Evolutionary conservation across 2,329 filamentous ascomycete species (phyloP).

Genomic region (Trichothecium sympodiale): DNA sequence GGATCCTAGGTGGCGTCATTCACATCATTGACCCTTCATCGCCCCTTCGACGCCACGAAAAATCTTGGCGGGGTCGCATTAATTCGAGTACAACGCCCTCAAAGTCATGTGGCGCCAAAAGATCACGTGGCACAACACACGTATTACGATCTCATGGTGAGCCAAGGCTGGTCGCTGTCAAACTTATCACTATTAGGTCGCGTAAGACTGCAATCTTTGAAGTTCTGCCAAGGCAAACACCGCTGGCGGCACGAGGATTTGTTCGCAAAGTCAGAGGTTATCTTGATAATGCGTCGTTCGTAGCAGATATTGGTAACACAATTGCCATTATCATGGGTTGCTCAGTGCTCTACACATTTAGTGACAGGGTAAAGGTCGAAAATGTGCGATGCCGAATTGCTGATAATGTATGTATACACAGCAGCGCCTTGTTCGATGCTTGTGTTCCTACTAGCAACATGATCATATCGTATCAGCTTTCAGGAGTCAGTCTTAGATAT

Average conservation of each 20-base stretch:
- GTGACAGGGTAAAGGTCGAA: conserved; percentile 7
- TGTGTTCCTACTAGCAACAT: conserved; percentile 8
- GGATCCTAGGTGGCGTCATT: conserved; percentile 55
- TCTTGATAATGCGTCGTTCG: conserved; percentile 10
- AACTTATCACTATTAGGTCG: conserved; percentile 55
- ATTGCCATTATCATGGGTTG: conserved; percentile 11
- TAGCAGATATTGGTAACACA: conserved; percentile 7
- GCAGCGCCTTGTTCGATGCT: conserved; percentile 11
- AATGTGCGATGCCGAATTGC: conserved; percentile 8
- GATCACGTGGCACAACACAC: conserved; percentile 79
- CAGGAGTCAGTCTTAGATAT: no score
- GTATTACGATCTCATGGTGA: conserved; percentile 55
- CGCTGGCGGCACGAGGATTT: conserved; percentile 9
- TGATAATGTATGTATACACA: conserved; percentile 9
- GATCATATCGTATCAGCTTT: conserved; percentile 5
- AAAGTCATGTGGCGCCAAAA: conserved; percentile 54
- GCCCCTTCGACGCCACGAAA: conserved; percentile 49
- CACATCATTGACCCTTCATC: conserved; percentile 62
- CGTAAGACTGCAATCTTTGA: conserved; percentile 9
- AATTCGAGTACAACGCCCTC: conserved; percentile 67
- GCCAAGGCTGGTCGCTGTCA: conserved; percentile 69
- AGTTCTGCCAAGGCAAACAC: conserved; percentile 6
- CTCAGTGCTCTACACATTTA: conserved; percentile 9
- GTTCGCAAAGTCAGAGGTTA: conserved; percentile 10
- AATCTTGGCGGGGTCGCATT: conserved; percentile 78